phyloP scores from a whole-genome alignment of 495 filamentous ascomycete genomes.

The Neohortaea acidophila region DNA sequence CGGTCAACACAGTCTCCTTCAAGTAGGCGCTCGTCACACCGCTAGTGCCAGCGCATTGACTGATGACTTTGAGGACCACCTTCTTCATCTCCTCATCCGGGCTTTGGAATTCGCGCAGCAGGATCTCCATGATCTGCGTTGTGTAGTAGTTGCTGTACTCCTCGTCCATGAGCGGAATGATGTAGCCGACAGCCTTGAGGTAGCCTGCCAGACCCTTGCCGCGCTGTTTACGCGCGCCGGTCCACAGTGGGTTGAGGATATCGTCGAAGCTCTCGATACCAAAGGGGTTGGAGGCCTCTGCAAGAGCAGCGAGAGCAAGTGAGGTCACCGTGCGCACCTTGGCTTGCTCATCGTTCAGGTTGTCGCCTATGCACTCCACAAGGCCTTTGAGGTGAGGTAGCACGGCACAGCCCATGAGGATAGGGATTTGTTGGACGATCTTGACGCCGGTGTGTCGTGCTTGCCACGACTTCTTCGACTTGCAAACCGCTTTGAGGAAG shows the following conservation, averaged over 20 bases:
- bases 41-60: constrained; percentile 87
- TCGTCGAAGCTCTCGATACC: constrained; percentile 98
- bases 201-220: constrained; percentile 94
- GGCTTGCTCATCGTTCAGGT: constrained; percentile 91
- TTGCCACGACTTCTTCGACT: constrained; percentile 98
- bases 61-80: constrained; percentile 91
- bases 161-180: constrained; percentile 98
- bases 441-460: constrained; percentile 98
- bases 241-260: constrained; percentile 95
- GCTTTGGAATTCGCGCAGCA: constrained; percentile 86
- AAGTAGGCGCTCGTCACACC: constrained; percentile 90
- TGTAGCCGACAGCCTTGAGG: constrained; percentile 93
- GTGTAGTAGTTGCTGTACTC: constrained; percentile 99
- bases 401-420: constrained; percentile 95
- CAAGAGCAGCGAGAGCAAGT: constrained; percentile 86
- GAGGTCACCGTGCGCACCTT: constrained; percentile 94
- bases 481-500: constrained; percentile 87
- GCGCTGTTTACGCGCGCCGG: constrained; percentile 82
- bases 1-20: constrained; percentile 83
- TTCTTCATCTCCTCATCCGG: constrained; percentile 99
- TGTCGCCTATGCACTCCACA: constrained; percentile 90
- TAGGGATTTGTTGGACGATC: constrained; percentile 98
- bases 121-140: constrained; percentile 95
- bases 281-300: constrained; percentile 93
- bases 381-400: constrained; percentile 90